Conservation (phyloP, 140 eudicot genomes). For the Oenanthe javanica region DNA sequence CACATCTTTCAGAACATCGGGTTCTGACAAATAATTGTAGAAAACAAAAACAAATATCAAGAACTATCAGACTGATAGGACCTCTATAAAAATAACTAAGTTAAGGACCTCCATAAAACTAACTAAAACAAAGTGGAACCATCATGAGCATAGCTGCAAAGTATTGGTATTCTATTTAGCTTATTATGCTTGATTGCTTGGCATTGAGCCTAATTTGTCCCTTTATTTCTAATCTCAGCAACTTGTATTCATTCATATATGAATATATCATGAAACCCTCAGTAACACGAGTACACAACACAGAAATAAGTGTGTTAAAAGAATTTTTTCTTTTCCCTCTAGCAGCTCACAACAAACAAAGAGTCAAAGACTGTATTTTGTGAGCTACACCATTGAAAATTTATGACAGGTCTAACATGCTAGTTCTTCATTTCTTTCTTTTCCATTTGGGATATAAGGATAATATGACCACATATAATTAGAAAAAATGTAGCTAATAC, state of each 20-base stretch:
- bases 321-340: not conserved
- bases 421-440: not conserved
- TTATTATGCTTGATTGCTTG: not conserved
- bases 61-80: not conserved
- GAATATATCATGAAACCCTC: too few species aligned
- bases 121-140: not conserved
- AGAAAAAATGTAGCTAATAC: not conserved
- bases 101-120: not conserved
- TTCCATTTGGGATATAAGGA: not conserved
- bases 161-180: not conserved
- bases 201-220: not conserved
- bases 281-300: not conserved
- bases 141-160: not conserved
- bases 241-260: not conserved
- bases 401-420: not conserved
- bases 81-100: not conserved
- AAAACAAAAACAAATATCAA: not conserved
- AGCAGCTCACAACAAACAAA: not conserved
- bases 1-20: conserved; percentile 91
- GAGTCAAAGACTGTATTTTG: not conserved
- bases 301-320: not conserved
- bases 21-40: conserved; percentile 38
- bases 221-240: not conserved
- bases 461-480: not conserved
- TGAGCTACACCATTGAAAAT: not conserved